phyloP scores from a whole-genome alignment of 2,329 filamentous ascomycete genomes.

The Colletotrichum lindemuthianum region DNA sequence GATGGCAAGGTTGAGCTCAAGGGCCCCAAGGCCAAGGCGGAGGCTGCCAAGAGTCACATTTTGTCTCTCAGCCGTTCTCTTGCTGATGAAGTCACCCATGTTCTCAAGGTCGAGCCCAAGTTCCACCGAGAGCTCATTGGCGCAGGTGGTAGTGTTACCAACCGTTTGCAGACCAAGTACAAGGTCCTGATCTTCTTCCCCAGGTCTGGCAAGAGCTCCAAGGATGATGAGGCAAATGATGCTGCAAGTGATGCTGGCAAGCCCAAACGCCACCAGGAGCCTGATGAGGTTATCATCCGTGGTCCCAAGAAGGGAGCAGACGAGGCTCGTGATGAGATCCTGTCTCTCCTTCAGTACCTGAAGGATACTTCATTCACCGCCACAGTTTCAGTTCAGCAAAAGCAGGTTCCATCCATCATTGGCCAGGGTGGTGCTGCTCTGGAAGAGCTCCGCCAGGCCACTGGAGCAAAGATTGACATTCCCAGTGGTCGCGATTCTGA shows the following conservation, averaged over 20 bases:
- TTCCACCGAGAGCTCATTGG: constrained; percentile 96
- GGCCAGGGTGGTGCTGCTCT: constrained; percentile 90
- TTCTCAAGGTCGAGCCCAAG: constrained; percentile 90
- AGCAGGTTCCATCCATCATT: constrained; percentile 92
- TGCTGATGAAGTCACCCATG: constrained; percentile 89
- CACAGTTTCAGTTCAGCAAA: constrained; percentile 86
- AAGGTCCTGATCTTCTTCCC: constrained; percentile 97
- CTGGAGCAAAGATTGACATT: constrained; percentile 91
- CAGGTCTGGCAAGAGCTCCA: constrained; percentile 67
- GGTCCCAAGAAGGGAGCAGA: constrained; percentile 94
- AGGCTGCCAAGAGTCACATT: constrained; percentile 86
- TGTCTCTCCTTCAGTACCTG: constrained; percentile 87
- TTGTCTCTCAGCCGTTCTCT: constrained; percentile 80
- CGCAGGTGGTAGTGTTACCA: constrained; percentile 86
- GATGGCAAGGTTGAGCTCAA: constrained; percentile 96
- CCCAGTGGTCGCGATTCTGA: constrained; percentile 81
- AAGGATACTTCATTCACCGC: constrained; percentile 87
- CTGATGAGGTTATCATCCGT: constrained; percentile 90
- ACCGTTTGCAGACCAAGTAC: constrained; percentile 91
- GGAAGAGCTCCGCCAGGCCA: constrained; percentile 86
- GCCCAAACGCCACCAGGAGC: constrained; percentile 75
- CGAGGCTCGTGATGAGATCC: constrained; percentile 89
- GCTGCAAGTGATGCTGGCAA: constrained; percentile 74
- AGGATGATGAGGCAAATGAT: constrained; percentile 78
- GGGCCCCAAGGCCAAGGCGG: constrained; percentile 93